Evolutionary conservation across 129 eudicot species (phyloP).

Genomic region (Calendula officinalis): DNA sequence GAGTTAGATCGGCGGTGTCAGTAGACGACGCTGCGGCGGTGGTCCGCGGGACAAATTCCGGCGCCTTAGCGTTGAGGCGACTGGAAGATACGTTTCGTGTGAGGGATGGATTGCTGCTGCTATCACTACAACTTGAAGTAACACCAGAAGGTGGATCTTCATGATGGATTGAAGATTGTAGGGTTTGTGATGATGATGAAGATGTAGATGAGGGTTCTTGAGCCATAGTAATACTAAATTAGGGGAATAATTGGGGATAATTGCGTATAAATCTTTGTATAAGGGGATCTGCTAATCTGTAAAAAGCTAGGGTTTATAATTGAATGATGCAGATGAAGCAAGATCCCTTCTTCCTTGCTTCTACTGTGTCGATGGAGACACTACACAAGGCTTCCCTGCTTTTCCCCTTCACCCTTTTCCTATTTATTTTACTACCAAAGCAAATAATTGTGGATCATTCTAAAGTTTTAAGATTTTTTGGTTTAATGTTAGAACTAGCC

Average conservation of each 20-base stretch:
- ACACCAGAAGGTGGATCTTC: too few species aligned
- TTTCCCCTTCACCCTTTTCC: conserved; percentile 2
- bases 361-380: conserved; percentile 23
- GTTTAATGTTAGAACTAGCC: too few species aligned
- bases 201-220: conserved; percentile 19
- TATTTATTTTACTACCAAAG: conserved; percentile 22
- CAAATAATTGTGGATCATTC: too few species aligned
- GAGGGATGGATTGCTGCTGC: conserved; percentile 22
- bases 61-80: conserved; percentile 75
- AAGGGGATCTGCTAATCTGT: conserved; percentile 31
- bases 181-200: conserved; percentile 34
- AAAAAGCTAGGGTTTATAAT: conserved; percentile 22
- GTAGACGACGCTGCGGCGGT: background rate
- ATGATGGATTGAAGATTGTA: conserved; percentile 5
- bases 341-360: conserved; percentile 11
- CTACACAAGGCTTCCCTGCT: background rate
- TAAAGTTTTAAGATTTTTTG: too few species aligned
- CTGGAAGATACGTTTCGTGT: conserved; percentile 46
- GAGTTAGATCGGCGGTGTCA: conserved; percentile 21
- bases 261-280: background rate
- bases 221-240: conserved; percentile 11
- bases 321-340: conserved; percentile 25
- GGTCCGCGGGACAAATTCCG: conserved; percentile 70
- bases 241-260: background rate
- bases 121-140: conserved; percentile 20